These are phyloP conservation scores for Sanghuangporus baumii DNA, from an alignment of 1,284 basidiomycete genomes.

Conservation along the genomic window DNA sequence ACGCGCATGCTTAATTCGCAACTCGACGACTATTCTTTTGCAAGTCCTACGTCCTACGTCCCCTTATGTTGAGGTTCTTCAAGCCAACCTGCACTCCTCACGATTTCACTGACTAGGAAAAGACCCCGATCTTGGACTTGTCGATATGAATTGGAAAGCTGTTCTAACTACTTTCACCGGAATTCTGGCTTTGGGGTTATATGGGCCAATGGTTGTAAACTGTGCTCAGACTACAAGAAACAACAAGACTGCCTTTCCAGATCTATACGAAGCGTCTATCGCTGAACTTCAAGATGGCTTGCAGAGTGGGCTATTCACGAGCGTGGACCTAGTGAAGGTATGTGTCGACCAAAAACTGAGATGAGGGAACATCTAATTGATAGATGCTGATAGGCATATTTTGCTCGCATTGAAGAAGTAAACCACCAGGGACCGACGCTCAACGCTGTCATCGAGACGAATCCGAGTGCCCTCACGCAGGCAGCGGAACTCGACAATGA, in stretches of 20 bases:
- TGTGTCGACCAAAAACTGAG: neutral
- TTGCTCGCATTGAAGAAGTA: constrained; percentile 31
- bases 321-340: constrained; percentile 39
- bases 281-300: constrained; percentile 35
- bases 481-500: constrained; percentile 25
- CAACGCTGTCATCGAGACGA: constrained; percentile 28
- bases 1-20: neutral
- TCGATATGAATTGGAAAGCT: neutral
- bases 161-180: neutral
- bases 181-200: neutral
- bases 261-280: constrained; percentile 40
- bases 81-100: neutral
- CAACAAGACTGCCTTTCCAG: constrained; percentile 22
- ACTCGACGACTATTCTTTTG: neutral
- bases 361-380: too few species aligned
- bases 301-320: constrained; percentile 31
- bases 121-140: neutral
- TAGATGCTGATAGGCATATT: constrained; percentile 23
- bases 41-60: neutral
- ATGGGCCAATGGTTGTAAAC: neutral
- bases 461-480: constrained; percentile 24
- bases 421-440: constrained; percentile 25
- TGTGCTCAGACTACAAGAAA: neutral
- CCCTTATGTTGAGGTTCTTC: neutral
- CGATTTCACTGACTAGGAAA: too few species aligned